Evolutionary conservation across 768 basidiomycete genomes (phyloP).

Genomic region (Pholiota molesta): DNA sequence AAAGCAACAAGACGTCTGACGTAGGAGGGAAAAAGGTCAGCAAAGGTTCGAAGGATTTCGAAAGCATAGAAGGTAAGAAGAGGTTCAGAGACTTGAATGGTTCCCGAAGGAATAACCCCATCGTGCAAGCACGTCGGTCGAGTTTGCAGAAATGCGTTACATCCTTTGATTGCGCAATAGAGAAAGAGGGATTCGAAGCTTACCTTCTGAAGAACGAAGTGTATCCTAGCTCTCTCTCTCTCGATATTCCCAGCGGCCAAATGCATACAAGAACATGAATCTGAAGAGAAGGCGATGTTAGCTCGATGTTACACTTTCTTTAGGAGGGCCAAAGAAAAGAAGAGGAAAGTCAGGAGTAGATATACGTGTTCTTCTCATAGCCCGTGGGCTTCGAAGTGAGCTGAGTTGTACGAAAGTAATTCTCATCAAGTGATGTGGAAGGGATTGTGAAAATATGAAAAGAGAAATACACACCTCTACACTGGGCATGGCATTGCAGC

Average conservation of each 20-base stretch:
- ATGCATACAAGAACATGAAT: not conserved
- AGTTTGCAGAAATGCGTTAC: conserved; percentile 39
- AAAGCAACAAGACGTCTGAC: not conserved
- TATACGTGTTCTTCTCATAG: conserved; percentile 57
- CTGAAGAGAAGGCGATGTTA: not conserved
- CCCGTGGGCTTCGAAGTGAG: conserved; percentile 63
- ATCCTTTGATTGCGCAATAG: conserved; percentile 29
- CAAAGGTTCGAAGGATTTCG: not conserved
- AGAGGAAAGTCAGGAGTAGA: conserved; percentile 37
- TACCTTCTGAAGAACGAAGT: conserved; percentile 20
- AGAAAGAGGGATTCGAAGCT: conserved; percentile 22
- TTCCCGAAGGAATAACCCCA: conserved; percentile 71
- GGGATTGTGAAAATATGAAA: not conserved
- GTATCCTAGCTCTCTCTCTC: too few relatives aligned
- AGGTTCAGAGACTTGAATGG: conserved; percentile 82
- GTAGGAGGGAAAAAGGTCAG: conserved; percentile 3
- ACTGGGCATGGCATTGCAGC: not conserved
- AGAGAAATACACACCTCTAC: conserved; percentile 12
- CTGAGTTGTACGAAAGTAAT: conserved; percentile 50
- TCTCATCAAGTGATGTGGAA: conserved; percentile 23
- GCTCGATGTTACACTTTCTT: not conserved
- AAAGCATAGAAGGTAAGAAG: conserved; percentile 1
- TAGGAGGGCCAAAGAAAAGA: not conserved
- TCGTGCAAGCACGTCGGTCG: conserved; percentile 61
- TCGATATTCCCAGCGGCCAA: not conserved